Evolutionary conservation across 495 filamentous ascomycete species (phyloP).

Genomic region (Tuber umbilicatum): DNA sequence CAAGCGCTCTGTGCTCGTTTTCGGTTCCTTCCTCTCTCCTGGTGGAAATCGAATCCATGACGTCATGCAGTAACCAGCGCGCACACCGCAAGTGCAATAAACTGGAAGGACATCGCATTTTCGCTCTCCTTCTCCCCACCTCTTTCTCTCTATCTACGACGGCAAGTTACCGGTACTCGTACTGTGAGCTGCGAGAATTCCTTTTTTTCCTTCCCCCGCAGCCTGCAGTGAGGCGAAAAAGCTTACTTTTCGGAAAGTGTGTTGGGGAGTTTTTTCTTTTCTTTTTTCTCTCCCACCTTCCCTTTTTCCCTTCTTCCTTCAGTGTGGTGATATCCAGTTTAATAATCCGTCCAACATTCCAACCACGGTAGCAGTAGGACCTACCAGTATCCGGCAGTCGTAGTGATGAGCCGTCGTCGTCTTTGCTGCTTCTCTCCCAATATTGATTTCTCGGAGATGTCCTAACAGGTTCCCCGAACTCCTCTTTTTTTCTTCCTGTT

Average conservation of each 20-base stretch:
- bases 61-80: background rate
- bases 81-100: background rate
- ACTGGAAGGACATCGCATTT: background rate
- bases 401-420: background rate
- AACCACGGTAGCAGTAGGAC: background rate
- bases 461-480: background rate
- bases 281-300: background rate
- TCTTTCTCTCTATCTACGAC: background rate
- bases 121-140: background rate
- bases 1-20: background rate
- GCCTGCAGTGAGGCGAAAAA: conserved; percentile 3
- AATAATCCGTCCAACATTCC: background rate
- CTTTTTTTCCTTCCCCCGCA: background rate
- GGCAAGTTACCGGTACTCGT: too few species aligned
- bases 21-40: background rate
- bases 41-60: background rate
- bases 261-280: background rate
- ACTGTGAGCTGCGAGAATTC: background rate
- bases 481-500: background rate
- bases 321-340: background rate
- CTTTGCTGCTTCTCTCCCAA: background rate
- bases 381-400: background rate
- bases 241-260: conserved; percentile 4
- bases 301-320: background rate
- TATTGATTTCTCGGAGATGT: background rate